A percentile compares a stretch with the other conserved stretches of the same genome.
Conservation (phyloP, 2,329 filamentous ascomycete genomes). For the Neoscytalidium dimidiatum region DNA sequence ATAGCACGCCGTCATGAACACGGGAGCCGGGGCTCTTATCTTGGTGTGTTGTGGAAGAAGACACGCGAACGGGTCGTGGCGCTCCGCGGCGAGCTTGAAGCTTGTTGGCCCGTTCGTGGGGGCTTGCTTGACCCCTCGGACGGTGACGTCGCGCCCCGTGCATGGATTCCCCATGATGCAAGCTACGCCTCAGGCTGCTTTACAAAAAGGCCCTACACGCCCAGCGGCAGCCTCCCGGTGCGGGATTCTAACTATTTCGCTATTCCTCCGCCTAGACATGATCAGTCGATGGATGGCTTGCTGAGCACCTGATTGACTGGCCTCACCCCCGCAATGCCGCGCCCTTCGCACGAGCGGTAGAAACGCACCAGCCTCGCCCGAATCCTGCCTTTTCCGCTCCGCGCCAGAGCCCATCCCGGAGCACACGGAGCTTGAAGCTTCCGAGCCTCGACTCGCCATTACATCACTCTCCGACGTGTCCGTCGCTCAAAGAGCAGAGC, state of each 20-base stretch:
- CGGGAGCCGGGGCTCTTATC: not conserved
- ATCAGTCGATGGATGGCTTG: not conserved
- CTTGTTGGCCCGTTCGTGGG: slow-evolving; percentile 2
- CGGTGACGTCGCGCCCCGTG: slow-evolving; percentile 4
- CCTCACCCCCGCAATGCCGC: not conserved
- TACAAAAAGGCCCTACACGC: slow-evolving; percentile 5
- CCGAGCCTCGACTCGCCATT: slow-evolving; percentile 5
- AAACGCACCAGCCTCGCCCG: not conserved
- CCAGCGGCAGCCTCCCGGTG: not conserved
- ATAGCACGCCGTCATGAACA: too few species aligned
- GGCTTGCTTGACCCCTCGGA: too few species aligned
- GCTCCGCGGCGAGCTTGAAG: not conserved
- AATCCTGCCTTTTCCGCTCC: slow-evolving; percentile 3
- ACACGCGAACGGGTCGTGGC: not conserved
- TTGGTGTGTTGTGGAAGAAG: not conserved
- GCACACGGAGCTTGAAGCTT: slow-evolving; percentile 8
- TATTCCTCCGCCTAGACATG: not conserved
- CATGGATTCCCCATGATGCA: slow-evolving; percentile 14
- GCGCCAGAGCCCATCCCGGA: not conserved
- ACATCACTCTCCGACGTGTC: not conserved
- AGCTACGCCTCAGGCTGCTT: slow-evolving; percentile 7
- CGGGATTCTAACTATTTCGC: not conserved
- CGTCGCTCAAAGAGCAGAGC: not conserved
- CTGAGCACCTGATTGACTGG: not conserved
- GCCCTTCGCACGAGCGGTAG: slow-evolving; percentile 6